A percentile compares a stretch with the other conserved stretches of the same genome.
Evolutionary conservation across 208 protist species (phyloP).

Genomic region (Trypanosomatidae sp.): DNA sequence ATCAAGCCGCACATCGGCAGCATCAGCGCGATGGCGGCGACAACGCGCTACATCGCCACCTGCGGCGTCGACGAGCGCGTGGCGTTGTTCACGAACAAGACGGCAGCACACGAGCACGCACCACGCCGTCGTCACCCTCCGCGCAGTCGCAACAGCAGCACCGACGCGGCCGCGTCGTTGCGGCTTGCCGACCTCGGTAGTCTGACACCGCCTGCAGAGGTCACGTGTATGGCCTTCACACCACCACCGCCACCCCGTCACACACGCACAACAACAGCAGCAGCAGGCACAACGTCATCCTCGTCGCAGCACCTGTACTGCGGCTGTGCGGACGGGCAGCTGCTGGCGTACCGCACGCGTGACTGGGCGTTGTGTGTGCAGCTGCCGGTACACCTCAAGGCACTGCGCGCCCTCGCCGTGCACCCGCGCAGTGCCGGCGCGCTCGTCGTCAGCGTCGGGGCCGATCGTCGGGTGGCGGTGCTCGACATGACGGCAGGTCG

Average conservation of each 20-base stretch:
- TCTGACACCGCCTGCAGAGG: slow-evolving; percentile 34
- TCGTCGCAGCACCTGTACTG: slow-evolving; percentile 35
- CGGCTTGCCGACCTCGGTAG: slow-evolving; percentile 55
- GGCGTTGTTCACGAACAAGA: slow-evolving; percentile 71
- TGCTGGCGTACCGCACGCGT: slow-evolving; percentile 48
- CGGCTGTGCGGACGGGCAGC: slow-evolving; percentile 35
- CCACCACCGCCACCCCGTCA: too few species aligned
- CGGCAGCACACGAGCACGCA: background rate
- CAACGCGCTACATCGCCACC: slow-evolving; percentile 35
- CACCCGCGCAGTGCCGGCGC: slow-evolving; percentile 37
- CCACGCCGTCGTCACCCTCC: background rate
- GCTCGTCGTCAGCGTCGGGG: slow-evolving; percentile 34
- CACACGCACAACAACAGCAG: slow-evolving; percentile 1
- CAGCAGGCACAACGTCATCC: background rate
- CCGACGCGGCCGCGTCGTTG: slow-evolving; percentile 10
- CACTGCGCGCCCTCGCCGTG: slow-evolving; percentile 18
- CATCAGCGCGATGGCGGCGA: slow-evolving; percentile 22
- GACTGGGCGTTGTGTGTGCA: slow-evolving; percentile 30
- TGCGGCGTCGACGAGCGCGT: slow-evolving; percentile 61
- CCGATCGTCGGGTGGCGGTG: slow-evolving; percentile 43
- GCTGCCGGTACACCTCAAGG: slow-evolving; percentile 42
- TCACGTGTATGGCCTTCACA: slow-evolving; percentile 21
- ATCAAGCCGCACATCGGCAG: slow-evolving; percentile 56
- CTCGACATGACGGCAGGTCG: slow-evolving; percentile 31
- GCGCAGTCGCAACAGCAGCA: background rate